Conservation (phyloP, 1,284 basidiomycete species). For the Ceratobasidium sp. region DNA sequence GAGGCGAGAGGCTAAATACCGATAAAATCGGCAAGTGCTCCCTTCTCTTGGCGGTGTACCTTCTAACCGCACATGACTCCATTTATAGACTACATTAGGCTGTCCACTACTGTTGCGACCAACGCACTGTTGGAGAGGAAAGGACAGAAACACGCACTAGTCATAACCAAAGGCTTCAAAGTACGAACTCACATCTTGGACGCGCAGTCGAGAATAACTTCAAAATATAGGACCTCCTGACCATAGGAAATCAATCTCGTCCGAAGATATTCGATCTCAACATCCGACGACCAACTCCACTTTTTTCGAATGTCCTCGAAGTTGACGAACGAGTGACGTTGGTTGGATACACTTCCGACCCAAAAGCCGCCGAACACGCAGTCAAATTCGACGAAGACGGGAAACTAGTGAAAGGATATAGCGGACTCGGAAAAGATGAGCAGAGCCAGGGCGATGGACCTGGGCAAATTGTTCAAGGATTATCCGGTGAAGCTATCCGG, state of each 20-base stretch:
- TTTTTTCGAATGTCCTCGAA: conserved; percentile 85
- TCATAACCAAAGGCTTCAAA: conserved; percentile 92
- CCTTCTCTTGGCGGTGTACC: neutral
- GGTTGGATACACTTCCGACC: conserved; percentile 92
- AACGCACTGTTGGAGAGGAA: conserved; percentile 95
- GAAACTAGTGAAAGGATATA: conserved; percentile 70
- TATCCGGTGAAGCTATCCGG: conserved; percentile 91
- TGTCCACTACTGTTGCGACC: conserved; percentile 95
- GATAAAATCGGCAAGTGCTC: conserved; percentile 76
- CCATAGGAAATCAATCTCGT: conserved; percentile 92
- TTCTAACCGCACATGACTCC: neutral
- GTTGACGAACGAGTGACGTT: conserved; percentile 95
- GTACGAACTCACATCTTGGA: conserved; percentile 37
- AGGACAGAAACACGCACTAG: conserved; percentile 87
- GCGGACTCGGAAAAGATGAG: conserved; percentile 76
- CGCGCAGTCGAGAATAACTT: no score
- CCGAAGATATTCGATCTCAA: conserved; percentile 90
- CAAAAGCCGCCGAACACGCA: conserved; percentile 75
- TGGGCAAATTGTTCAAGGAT: conserved; percentile 78
- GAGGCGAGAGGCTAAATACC: conserved; percentile 73
- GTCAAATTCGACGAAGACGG: conserved; percentile 77
- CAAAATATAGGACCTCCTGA: conserved; percentile 75
- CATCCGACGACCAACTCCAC: conserved; percentile 76
- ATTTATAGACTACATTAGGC: conserved; percentile 80
- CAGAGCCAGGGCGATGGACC: conserved; percentile 72